Evolutionary conservation across 805 yeast species (phyloP), one percentile per base, ranked within the genome.

Genomic region (Alloascoidea hylecoeti): DNA sequence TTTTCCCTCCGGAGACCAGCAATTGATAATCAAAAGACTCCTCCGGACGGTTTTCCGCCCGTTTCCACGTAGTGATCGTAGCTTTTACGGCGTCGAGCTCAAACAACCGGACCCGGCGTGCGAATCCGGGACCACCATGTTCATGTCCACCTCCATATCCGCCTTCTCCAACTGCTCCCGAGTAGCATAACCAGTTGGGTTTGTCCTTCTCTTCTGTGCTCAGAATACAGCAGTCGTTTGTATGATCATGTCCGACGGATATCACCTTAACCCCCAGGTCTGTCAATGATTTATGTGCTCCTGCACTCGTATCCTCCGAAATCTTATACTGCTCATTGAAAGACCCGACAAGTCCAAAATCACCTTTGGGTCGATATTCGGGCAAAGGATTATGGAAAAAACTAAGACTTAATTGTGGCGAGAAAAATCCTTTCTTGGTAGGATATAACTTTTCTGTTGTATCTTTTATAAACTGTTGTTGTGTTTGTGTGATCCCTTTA

Each of bases 111-210:
- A 85, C 50, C 39, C 96, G 67, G 48, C 98, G 71, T n/a, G 78
- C 64, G 23, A 78, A 83, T 2, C 88, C 89, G 49, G 86, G 84
- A 0, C 96, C 96, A 5, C 80, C 96, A 52, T 92, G 92, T 0
- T 96, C 97, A 32, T 97, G 97, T 58, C 84, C 94, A 13, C 97
- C 98, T 5, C 80, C 96, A 52, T 92, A 92, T 0, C 96, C 97
- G 30, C 97, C 98, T 58, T 84, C 94, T 13, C 97, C 98, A 3
- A 72, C 68, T 1, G 77, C 94, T 17, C 98, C 98, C 3, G 95
- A 97, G 52, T 85, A 86, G 51, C 98, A 92, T 23, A 92, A 60
- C 94, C 95, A 84, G 19, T 79, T 57, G 40, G 58, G 58, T 47
- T 64, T 55, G 18, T 38, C 44, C 18, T 43, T 34, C 34, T 52